phyloP scores from a whole-genome alignment of 192 early-diverging fungal species.

The Phycomyces nitens region DNA sequence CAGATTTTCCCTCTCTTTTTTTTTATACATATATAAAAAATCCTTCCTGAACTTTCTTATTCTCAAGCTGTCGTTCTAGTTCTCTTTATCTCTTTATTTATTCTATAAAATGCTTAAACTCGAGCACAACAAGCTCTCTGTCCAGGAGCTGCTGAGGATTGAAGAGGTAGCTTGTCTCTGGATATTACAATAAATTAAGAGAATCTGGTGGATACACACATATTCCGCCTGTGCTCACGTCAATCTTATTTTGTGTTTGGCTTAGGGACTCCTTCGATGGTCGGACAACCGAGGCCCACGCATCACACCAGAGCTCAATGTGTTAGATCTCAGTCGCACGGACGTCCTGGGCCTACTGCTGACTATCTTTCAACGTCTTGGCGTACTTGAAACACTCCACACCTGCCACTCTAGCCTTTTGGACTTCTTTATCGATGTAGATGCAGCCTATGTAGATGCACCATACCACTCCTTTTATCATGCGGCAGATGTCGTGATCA shows the following conservation, averaged over 20 bases:
- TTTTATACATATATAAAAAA: neutral
- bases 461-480: conserved; percentile 92
- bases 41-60: too few relatives aligned
- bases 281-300: conserved; percentile 36
- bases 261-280: conserved; percentile 46
- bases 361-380: conserved; percentile 66
- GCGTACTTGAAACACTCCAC: conserved; percentile 52
- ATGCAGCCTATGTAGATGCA: conserved; percentile 66
- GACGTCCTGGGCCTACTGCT: conserved; percentile 80
- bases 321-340: conserved; percentile 58
- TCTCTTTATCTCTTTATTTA: too few relatives aligned
- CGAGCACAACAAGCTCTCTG: conserved; percentile 44
- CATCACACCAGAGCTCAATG: conserved; percentile 47
- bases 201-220: too few relatives aligned
- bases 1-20: neutral
- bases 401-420: conserved; percentile 61
- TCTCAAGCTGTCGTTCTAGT: too few relatives aligned
- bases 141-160: conserved; percentile 53
- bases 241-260: neutral
- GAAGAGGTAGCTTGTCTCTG: too few relatives aligned
- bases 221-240: conserved; percentile 20
- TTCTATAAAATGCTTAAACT: conserved; percentile 41
- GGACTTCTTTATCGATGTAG: conserved; percentile 79
- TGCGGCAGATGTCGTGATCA: conserved; percentile 80
- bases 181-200: too few relatives aligned